phyloP scores from a whole-genome alignment of 176 grass and related monocot species.

The Ensete glaucum region DNA sequence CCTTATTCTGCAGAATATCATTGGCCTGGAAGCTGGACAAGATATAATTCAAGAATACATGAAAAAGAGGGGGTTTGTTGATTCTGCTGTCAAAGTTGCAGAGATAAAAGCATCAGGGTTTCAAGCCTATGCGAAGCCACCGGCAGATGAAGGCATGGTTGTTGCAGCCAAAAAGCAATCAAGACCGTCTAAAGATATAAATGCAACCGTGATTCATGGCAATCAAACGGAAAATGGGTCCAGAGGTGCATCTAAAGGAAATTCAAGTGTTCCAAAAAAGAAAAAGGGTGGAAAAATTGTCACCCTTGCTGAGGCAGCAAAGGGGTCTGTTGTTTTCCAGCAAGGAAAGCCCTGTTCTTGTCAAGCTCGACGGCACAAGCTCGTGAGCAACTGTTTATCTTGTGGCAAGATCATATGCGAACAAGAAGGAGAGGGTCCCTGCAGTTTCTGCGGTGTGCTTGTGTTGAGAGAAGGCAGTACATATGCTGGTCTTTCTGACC shows the following conservation, averaged over 20 bases:
- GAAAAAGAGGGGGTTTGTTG: constrained; percentile 49
- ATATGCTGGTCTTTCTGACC: constrained; percentile 90
- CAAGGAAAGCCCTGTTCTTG: constrained; percentile 91
- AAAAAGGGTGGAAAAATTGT: constrained; percentile 67
- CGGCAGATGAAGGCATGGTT: constrained; percentile 30
- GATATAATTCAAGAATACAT: constrained; percentile 79
- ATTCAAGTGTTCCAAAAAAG: constrained; percentile 38
- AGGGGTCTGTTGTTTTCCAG: constrained; percentile 87
- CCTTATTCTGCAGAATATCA: constrained; percentile 59
- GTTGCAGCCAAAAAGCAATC: constrained; percentile 51
- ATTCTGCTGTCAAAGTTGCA: constrained; percentile 30
- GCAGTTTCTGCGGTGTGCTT: constrained; percentile 87
- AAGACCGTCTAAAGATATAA: constrained; percentile 39
- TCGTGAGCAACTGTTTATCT: constrained; percentile 95
- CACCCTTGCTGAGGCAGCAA: constrained; percentile 75
- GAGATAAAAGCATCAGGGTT: constrained; percentile 27
- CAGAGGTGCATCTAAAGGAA: constrained; percentile 35
- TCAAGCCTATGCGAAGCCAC: constrained; percentile 49
- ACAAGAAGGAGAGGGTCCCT: constrained; percentile 96
- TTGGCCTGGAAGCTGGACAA: constrained; percentile 64
- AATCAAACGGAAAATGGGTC: constrained; percentile 37
- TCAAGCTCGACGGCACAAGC: constrained; percentile 78
- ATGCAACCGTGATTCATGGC: constrained; percentile 34
- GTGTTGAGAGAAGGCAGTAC: constrained; percentile 90
- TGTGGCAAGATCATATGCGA: constrained; percentile 97